Conservation (phyloP, 441 rosid species). For the Capsella rubella region DNA sequence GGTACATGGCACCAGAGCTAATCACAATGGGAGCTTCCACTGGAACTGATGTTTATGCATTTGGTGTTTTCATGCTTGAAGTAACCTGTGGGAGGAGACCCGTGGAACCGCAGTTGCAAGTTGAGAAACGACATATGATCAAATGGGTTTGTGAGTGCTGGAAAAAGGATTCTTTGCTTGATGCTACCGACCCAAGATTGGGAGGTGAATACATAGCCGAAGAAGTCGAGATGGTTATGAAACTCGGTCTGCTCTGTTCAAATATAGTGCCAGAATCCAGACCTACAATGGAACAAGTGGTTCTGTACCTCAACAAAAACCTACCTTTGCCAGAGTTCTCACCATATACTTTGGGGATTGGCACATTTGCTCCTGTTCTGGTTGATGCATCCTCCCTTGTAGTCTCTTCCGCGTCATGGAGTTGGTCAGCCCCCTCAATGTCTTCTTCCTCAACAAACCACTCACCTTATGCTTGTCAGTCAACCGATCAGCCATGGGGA, state of each 20-base stretch:
- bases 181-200: constrained; percentile 30
- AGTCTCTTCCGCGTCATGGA: constrained; percentile 43
- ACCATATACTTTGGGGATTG: constrained; percentile 43
- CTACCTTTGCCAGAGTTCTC: constrained; percentile 31
- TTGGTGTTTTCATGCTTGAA: constrained; percentile 44
- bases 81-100: constrained; percentile 39
- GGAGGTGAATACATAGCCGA: constrained; percentile 5
- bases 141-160: constrained; percentile 43
- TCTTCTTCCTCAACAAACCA: constrained; percentile 35
- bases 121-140: constrained; percentile 20
- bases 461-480: constrained; percentile 33
- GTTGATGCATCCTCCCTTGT: constrained; percentile 42
- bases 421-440: constrained; percentile 32
- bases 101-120: constrained; percentile 20
- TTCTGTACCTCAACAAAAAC: constrained; percentile 39
- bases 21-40: constrained; percentile 48
- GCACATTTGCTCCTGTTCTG: constrained; percentile 40
- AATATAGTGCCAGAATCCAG: constrained; percentile 54
- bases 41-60: constrained; percentile 39
- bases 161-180: constrained; percentile 17
- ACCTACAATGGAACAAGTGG: constrained; percentile 38
- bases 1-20: constrained; percentile 66
- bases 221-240: constrained; percentile 40
- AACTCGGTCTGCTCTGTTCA: constrained; percentile 57
- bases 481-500: constrained; percentile 46